Conservation (phyloP, 2,329 filamentous ascomycete genomes). For the Diaporthe australafricana region DNA sequence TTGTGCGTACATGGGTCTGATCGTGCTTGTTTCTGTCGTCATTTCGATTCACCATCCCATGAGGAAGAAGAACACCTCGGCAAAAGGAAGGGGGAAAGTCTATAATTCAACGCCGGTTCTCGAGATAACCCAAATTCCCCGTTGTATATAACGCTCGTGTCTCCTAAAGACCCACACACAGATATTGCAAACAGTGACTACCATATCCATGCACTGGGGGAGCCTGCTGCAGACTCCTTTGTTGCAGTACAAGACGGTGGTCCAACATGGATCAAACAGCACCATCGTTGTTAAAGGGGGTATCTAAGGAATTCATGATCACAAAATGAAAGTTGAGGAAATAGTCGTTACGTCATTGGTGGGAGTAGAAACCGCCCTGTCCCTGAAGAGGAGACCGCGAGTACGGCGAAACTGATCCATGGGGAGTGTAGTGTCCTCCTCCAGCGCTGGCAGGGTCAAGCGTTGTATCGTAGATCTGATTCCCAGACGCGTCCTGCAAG, state of each 20-base stretch:
- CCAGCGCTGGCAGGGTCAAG: slow-evolving; percentile 46
- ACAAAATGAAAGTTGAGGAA: slow-evolving; percentile 26
- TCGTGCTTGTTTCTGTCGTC: background rate
- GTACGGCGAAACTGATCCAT: slow-evolving; percentile 57
- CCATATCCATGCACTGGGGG: background rate
- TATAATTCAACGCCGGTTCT: slow-evolving; percentile 10
- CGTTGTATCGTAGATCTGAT: slow-evolving; percentile 48
- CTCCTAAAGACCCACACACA: background rate
- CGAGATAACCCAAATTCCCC: background rate
- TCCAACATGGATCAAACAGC: slow-evolving; percentile 5
- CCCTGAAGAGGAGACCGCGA: slow-evolving; percentile 54
- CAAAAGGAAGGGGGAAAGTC: background rate
- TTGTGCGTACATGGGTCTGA: background rate
- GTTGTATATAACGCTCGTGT: slow-evolving; percentile 1
- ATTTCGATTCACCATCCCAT: background rate
- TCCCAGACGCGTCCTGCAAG: slow-evolving; percentile 30
- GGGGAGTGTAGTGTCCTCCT: slow-evolving; percentile 51
- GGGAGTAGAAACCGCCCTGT: slow-evolving; percentile 50
- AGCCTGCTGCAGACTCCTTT: background rate
- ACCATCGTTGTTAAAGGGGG: slow-evolving; percentile 14
- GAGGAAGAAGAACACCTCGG: background rate
- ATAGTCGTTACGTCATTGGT: slow-evolving; percentile 31
- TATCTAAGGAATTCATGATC: slow-evolving; percentile 24
- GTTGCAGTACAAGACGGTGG: slow-evolving; percentile 1
- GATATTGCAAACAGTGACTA: background rate